A percentile compares a stretch with the other conserved stretches of the same genome.
Evolutionary conservation across 2,329 filamentous ascomycete species (phyloP).

Genomic region (Fusarium pseudograminearum): DNA sequence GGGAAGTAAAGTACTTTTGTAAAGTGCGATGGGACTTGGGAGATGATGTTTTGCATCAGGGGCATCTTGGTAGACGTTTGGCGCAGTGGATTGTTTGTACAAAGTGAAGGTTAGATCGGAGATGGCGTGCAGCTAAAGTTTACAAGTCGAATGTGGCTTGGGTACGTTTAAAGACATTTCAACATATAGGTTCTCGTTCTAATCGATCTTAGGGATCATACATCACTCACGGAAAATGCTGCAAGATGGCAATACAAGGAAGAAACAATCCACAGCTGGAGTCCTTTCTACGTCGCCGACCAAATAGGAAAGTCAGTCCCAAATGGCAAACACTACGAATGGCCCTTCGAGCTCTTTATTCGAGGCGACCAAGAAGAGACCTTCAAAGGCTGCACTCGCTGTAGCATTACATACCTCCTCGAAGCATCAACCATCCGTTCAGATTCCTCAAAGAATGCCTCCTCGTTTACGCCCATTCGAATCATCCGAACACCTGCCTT

Average conservation of each 20-base stretch:
- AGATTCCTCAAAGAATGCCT: background rate
- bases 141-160: slow-evolving; percentile 20
- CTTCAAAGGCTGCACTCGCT: slow-evolving; percentile 7
- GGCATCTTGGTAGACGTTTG: no score
- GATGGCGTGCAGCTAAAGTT: background rate
- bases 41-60: slow-evolving; percentile 5
- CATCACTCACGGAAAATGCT: background rate
- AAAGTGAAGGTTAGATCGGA: background rate
- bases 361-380: slow-evolving; percentile 3
- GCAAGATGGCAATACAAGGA: slow-evolving; percentile 7
- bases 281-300: background rate
- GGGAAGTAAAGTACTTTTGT: slow-evolving; percentile 17
- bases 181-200: background rate
- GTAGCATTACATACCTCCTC: background rate
- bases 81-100: accelerated
- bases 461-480: background rate
- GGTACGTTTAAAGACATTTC: background rate
- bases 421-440: background rate
- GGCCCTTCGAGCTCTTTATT: background rate
- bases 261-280: background rate
- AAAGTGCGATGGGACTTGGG: background rate
- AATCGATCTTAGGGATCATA: background rate
- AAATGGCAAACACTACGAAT: background rate
- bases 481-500: background rate
- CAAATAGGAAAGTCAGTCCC: accelerated